A percentile compares a stretch with the other conserved stretches of the same genome.
Evolutionary conservation across 495 filamentous ascomycete genomes (phyloP).

Genomic region (Cenococcum geophilum): DNA sequence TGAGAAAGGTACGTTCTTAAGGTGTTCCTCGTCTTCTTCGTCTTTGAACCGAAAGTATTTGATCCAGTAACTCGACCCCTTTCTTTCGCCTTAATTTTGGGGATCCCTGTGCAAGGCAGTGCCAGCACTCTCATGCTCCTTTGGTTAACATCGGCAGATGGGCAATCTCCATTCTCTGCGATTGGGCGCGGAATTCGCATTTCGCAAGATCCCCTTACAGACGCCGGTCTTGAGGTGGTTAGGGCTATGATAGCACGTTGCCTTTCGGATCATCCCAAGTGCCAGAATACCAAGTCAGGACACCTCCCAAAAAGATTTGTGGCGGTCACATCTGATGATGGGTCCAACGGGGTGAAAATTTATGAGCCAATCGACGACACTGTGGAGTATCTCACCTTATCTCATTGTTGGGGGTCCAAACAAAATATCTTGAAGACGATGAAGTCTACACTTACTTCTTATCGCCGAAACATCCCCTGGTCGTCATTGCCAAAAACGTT

Average conservation of each 20-base stretch:
- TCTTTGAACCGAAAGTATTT: not conserved
- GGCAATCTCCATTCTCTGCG: constrained; percentile 26
- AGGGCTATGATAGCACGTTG: constrained; percentile 20
- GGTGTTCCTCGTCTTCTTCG: not conserved
- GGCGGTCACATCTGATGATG: constrained; percentile 18
- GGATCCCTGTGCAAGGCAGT: not conserved
- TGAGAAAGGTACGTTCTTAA: constrained; percentile 21
- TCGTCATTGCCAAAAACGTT: constrained; percentile 23
- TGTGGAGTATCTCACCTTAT: constrained; percentile 22
- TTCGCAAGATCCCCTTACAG: constrained; percentile 21
- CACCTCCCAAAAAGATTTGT: constrained; percentile 18
- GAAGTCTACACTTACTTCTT: constrained; percentile 6
- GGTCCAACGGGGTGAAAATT: constrained; percentile 20
- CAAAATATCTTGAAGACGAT: constrained; percentile 18
- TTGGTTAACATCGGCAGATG: constrained; percentile 18
- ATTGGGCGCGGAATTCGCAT: constrained; percentile 26
- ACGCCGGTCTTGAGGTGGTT: constrained; percentile 14
- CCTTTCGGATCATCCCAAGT: constrained; percentile 18
- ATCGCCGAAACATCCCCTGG: constrained; percentile 23
- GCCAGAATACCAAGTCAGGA: constrained; percentile 8
- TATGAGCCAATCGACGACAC: constrained; percentile 16
- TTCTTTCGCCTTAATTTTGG: not conserved
- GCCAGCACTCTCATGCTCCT: not conserved
- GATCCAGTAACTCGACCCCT: not conserved
- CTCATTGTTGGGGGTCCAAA: constrained; percentile 24